Conservation (phyloP, 1,284 basidiomycete genomes). For the Boletus smithii region DNA sequence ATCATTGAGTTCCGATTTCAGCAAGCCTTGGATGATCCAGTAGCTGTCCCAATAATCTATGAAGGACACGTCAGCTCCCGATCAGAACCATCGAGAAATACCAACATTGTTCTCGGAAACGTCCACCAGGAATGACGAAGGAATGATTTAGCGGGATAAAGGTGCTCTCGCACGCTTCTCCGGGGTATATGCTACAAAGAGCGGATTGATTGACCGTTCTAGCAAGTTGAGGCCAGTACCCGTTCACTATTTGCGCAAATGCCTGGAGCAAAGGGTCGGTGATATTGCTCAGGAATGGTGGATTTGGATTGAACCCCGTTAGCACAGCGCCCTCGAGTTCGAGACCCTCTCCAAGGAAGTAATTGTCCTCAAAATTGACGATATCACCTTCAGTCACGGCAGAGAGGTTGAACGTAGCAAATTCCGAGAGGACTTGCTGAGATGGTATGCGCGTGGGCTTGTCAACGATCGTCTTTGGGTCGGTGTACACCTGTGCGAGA, state of each 20-base stretch:
- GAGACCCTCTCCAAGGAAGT: constrained; percentile 82
- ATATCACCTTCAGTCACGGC: constrained; percentile 56
- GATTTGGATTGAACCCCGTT: constrained; percentile 59
- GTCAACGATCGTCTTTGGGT: constrained; percentile 90
- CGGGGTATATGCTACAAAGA: constrained; percentile 53
- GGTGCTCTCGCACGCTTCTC: constrained; percentile 69
- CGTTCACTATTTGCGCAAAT: constrained; percentile 76
- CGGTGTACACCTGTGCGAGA: constrained; percentile 69
- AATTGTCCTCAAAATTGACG: constrained; percentile 67
- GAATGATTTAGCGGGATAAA: constrained; percentile 88
- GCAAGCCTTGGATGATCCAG: constrained; percentile 84
- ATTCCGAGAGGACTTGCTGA: constrained; percentile 68
- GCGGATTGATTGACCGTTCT: constrained; percentile 68
- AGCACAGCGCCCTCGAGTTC: constrained; percentile 71
- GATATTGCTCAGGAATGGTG: constrained; percentile 72
- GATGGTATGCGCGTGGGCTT: constrained; percentile 75
- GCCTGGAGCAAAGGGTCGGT: constrained; percentile 67
- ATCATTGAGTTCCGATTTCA: constrained; percentile 72
- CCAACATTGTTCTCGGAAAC: constrained; percentile 67
- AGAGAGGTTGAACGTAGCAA: constrained; percentile 50
- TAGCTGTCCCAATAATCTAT: constrained; percentile 81
- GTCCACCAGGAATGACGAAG: constrained; percentile 83
- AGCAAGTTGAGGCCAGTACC: constrained; percentile 80
- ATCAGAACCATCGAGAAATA: constrained; percentile 8
- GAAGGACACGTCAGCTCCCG: constrained; percentile 6